A percentile compares a stretch with the other conserved stretches of the same genome.
phyloP scores from a whole-genome alignment of 306 rosid genomes.

The Corylus americana region DNA sequence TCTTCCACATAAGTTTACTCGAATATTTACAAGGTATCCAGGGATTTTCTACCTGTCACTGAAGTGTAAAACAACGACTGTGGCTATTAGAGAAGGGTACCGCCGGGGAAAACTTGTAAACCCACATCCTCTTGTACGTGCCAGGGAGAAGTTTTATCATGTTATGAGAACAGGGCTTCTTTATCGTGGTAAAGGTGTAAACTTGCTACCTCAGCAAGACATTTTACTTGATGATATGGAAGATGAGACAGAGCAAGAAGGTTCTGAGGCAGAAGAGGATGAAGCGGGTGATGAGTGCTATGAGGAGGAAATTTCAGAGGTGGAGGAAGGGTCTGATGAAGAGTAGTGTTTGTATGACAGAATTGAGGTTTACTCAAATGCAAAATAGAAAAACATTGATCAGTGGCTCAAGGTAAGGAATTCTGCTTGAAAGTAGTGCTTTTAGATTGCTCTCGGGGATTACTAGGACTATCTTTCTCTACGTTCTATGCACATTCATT shows the following conservation, averaged over 20 bases:
- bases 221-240: slow-evolving; percentile 22
- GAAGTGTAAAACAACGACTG: slow-evolving; percentile 89
- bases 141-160: slow-evolving; percentile 72
- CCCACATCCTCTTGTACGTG: slow-evolving; percentile 67
- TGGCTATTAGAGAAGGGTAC: slow-evolving; percentile 76
- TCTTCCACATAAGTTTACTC: slow-evolving; percentile 85
- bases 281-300: slow-evolving; percentile 41
- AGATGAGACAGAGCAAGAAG: slow-evolving; percentile 39
- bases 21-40: slow-evolving; percentile 80
- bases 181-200: slow-evolving; percentile 64
- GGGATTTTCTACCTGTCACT: slow-evolving; percentile 83
- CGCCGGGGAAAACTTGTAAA: slow-evolving; percentile 71
- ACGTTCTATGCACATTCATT: not conserved
- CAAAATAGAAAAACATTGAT: slow-evolving; percentile 1
- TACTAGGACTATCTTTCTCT: not conserved
- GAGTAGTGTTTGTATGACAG: slow-evolving; percentile 28
- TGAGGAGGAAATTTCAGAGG: slow-evolving; percentile 47
- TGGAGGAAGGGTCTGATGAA: slow-evolving; percentile 36
- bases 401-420: slow-evolving; percentile 23
- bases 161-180: slow-evolving; percentile 87
- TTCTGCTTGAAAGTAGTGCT: slow-evolving; percentile 4
- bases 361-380: slow-evolving; percentile 14
- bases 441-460: slow-evolving; percentile 13
- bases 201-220: slow-evolving; percentile 36
- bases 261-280: slow-evolving; percentile 42